Base-by-base conservation (phyloP, 2,329 filamentous ascomycete species). In the Cordyceps cicadae region DNA sequence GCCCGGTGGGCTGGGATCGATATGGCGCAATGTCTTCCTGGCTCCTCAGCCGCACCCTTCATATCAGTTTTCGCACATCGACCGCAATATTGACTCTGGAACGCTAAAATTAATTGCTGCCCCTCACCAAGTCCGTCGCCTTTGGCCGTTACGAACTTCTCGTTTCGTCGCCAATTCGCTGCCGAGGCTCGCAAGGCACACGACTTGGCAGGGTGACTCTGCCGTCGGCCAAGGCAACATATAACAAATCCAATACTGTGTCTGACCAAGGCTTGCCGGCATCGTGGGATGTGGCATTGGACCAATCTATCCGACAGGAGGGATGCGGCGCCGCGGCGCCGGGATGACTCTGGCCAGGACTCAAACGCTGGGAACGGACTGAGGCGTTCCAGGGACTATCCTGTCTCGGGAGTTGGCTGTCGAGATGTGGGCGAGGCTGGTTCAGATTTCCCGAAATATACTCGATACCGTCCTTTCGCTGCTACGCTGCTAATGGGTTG, bases 1-100 rank as follows among this genome's bases (percentile, higher is more conserved):
- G 24, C 48, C 34, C 26, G 46, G 56, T 24, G 39, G 56, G 56
- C 48, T 53, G 48, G 54, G 48, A 59, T 59, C 56, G 56, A 59
- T 59, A 59, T 59, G 56, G 56, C 56, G 56, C 56, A 59, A 59
- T 59, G 56, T 48, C 48, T 34, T 26, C 55, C 50, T 50, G 55
- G 55, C 55, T n/a, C 46, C 46, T 58, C 55, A 58, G 55, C 55
- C 46, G 55, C 55, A 58, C 55, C 32, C 3, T 29, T 29, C 55
- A 21, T 57, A 15, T 58, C 34, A 37, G 34, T 37, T 12, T 58
- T 46, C 34, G 54, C 54, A 57, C 7, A 3, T 58, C 34, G 43
- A 51, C 15, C 11, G 29, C 39, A 50, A 43, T 59, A 59, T 58
- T 53, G 56, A 7, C 37, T 9, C 21, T 21, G 32, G 55, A 5